Conservation (phyloP, 192 early-diverging fungal genomes). For the Lobosporangium transversale region DNA sequence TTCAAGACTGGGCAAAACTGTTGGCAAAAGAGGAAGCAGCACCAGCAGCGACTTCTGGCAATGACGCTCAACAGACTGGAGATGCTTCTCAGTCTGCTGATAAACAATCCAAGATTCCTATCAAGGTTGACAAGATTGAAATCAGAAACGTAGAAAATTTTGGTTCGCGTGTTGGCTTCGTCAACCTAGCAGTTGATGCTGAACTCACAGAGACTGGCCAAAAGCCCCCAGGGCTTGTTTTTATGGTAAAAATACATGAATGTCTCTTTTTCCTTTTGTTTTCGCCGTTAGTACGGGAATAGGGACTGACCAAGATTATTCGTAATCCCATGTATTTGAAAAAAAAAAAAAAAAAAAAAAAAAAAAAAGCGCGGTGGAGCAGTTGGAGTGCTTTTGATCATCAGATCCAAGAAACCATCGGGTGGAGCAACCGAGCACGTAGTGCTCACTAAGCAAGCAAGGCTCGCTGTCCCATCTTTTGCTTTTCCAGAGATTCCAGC, state of each 20-base stretch:
- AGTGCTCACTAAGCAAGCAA: constrained; percentile 79
- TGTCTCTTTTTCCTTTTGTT: background rate
- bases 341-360: no score
- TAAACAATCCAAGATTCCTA: constrained; percentile 14
- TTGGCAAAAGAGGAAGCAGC: constrained; percentile 60
- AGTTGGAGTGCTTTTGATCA: constrained; percentile 74
- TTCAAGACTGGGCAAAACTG: constrained; percentile 64
- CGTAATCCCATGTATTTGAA: no score
- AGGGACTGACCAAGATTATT: no score
- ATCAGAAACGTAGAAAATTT: constrained; percentile 84
- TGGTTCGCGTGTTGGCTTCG: constrained; percentile 73
- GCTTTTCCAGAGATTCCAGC: constrained; percentile 82
- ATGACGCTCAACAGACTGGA: background rate
- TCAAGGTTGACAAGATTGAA: constrained; percentile 61
- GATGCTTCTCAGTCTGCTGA: background rate
- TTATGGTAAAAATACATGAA: constrained; percentile 64
- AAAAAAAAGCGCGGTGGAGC: constrained; percentile 73
- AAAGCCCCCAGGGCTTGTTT: constrained; percentile 77
- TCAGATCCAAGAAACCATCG: constrained; percentile 52
- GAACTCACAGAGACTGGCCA: constrained; percentile 57
- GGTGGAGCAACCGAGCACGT: constrained; percentile 58
- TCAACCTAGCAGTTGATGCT: constrained; percentile 75
- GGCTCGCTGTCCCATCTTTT: constrained; percentile 70
- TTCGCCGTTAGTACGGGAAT: no score
- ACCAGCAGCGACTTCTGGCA: background rate